Evolutionary conservation across 2,329 filamentous ascomycete species (phyloP).

Genomic region (Scortechinia acanthostroma): DNA sequence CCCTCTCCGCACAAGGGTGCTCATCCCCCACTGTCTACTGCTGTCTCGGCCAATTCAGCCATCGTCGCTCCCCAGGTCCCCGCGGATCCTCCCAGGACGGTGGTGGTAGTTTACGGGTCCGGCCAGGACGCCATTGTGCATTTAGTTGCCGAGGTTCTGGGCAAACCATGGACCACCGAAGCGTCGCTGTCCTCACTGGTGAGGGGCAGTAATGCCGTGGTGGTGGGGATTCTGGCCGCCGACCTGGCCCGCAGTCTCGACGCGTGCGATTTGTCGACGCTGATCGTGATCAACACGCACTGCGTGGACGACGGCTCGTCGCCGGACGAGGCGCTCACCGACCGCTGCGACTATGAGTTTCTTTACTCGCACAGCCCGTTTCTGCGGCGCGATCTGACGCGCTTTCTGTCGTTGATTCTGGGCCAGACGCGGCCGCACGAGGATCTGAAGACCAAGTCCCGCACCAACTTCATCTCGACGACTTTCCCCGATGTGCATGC

Average conservation of each 20-base stretch:
- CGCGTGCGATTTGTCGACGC: slow-evolving; percentile 44
- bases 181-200: slow-evolving; percentile 43
- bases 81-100: no score
- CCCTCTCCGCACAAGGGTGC: no score
- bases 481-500: slow-evolving; percentile 81
- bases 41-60: no score
- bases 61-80: no score
- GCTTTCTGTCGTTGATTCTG: slow-evolving; percentile 73
- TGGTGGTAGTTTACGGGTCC: slow-evolving; percentile 62
- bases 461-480: slow-evolving; percentile 80
- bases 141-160: slow-evolving; percentile 71
- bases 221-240: slow-evolving; percentile 57
- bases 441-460: slow-evolving; percentile 68
- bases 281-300: slow-evolving; percentile 71
- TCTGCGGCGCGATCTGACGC: slow-evolving; percentile 68
- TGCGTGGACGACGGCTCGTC: slow-evolving; percentile 67
- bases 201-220: slow-evolving; percentile 48
- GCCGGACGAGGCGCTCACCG: slow-evolving; percentile 58
- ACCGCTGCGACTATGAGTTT: slow-evolving; percentile 77
- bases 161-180: slow-evolving; percentile 61
- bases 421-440: slow-evolving; percentile 75
- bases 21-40: no score
- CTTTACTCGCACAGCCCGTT: slow-evolving; percentile 70
- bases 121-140: slow-evolving; percentile 70
- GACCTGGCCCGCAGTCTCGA: slow-evolving; percentile 49